Base-by-base conservation (phyloP, 306 rosid genomes). In the Quercus variabilis region DNA sequence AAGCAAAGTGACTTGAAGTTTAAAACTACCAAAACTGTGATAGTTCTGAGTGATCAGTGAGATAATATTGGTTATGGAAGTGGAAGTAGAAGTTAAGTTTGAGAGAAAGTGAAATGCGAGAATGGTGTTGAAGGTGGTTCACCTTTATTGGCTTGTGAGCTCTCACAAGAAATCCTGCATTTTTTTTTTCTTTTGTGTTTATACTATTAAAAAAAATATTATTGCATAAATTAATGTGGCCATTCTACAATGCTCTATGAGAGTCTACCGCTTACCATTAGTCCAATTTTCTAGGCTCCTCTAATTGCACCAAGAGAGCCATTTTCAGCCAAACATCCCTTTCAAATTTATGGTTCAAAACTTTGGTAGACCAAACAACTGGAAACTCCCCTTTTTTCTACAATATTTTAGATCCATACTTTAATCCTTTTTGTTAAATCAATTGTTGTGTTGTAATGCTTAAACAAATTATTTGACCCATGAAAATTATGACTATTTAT, bases 91-190 rank as follows among this genome's bases (percentile, higher is more conserved):
- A 33, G 38, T 33, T 7, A 33, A 5, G 38, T 33, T 33, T 23
- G 43, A 41, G 25, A 28, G 74, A 77, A 78, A 65, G 87, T 78
- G 91, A 86, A 79, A 82, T 78, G 86, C 54, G 89, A 80, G 84
- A 86, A 76, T 73, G 84, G 87, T 14, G 74, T 73, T 28, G 80
- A 86, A 71, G 69, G 84, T 52, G 68, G 80, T 35, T 35, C 41
- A 35, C 41, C 63, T 83, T 93, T 83, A 85, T 84, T 81, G 84
- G 90, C 91, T 62, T 80, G 89, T 87, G 85, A 87, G 80, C 60
- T 51, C 49, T 88, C 96, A 92, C 96, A 92, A 87, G 90, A 90
- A 82, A 57, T 76, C 89, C 80, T 49, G 69, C 58, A 62, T 13
- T 1, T 35, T 35, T 5, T 5, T 35, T 35, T 35, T 35, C 8